phyloP scores from a whole-genome alignment of 306 rosid genomes.

The Citrullus amarus region DNA sequence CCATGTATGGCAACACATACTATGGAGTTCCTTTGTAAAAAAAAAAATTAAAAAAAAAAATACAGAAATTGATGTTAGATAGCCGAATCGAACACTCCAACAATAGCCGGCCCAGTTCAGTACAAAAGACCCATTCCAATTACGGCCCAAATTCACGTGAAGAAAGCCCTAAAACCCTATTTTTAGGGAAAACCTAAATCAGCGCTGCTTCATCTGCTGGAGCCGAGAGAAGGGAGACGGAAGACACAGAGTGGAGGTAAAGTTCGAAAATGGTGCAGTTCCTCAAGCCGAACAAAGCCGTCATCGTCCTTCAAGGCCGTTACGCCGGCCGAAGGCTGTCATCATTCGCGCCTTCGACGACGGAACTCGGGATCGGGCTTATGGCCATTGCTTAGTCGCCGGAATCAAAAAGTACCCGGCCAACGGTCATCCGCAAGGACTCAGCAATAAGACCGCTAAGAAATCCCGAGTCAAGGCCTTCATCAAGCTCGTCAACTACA shows the following conservation, averaged over 20 bases:
- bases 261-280: slow-evolving; percentile 19
- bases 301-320: slow-evolving; percentile 18
- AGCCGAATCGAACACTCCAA: too few species aligned
- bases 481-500: slow-evolving; percentile 16
- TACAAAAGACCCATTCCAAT: not conserved
- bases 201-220: not conserved
- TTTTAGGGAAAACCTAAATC: not conserved
- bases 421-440: slow-evolving; percentile 24
- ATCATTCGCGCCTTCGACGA: slow-evolving; percentile 20
- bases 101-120: not conserved
- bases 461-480: slow-evolving; percentile 21
- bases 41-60: too few species aligned
- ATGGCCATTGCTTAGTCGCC: slow-evolving; percentile 22
- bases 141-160: not conserved
- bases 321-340: slow-evolving; percentile 22
- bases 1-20: too few species aligned
- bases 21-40: too few species aligned
- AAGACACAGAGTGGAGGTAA: not conserved
- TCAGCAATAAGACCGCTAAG: slow-evolving; percentile 17
- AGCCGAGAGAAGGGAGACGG: not conserved
- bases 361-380: slow-evolving; percentile 20
- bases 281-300: slow-evolving; percentile 16
- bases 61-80: too few species aligned
- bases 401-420: slow-evolving; percentile 17
- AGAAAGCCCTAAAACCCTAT: not conserved